Base-by-base conservation (phyloP, 1,139 yeast species). In the Candida labiduridarum region DNA sequence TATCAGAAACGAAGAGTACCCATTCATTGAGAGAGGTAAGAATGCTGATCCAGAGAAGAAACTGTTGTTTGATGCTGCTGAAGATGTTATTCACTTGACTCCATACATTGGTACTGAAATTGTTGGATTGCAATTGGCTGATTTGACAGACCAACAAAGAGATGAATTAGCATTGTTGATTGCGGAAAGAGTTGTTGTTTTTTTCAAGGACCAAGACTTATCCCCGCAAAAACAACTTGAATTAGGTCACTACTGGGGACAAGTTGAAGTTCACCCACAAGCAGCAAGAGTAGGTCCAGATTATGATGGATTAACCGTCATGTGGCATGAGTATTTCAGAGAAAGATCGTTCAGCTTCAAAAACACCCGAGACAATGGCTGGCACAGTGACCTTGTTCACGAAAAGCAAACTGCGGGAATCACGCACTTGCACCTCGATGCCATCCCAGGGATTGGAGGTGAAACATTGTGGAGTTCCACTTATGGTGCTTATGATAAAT, bases 91-190 rank as follows among this genome's bases (percentile, higher is more conserved):
- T 40, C 55, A 80, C 52, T 66, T 79, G 55, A 77, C 83, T 44
- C 76, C 74, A 52, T 73, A 76, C 52, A 65, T 79, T 52, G 85
- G 85, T 52, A 79, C 84, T n/a, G 84, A 80, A 59, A 71, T 82
- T 58, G 76, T 78, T 46, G 84, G 84, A 1, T 62, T 81, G 49
- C 84, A 82, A 61, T 65, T 81, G 49, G 63, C 66, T 15, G 81
- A 79, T 33, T 70, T 82, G 54, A 69, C 61, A 49, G 79, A 79
- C 56, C 61, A 80, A 57, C 85, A 80, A 56, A 74, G 71, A 55
- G 85, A 80, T 58, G 86, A 74, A 55, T 69, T 74, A 63, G 79
- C 78, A 7, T 63, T 74, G 40, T 69, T 73, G 57, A 61, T 73
- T 49, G 77, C 77, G 29, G 78, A 74, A 54, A 64, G 78, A 57